Evolutionary conservation across 1,284 basidiomycete species (phyloP).

Genomic region (Takashimella tepidaria): DNA sequence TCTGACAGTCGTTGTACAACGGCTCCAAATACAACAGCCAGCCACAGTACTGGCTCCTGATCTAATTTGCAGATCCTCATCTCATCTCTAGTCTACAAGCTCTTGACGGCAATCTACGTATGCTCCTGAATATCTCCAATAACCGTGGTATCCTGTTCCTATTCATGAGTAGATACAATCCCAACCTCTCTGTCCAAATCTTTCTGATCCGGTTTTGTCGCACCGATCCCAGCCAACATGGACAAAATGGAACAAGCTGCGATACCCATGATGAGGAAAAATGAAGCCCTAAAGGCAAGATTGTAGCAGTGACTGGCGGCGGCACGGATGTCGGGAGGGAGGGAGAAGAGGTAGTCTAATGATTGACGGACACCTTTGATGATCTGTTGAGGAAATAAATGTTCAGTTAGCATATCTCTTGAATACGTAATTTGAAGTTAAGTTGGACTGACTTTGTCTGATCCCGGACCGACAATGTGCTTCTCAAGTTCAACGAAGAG

Average conservation of each 20-base stretch:
- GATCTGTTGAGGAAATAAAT: conserved; percentile 1
- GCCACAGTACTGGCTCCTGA: too few relatives aligned
- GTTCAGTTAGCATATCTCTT: too few relatives aligned
- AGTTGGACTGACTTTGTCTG: not conserved
- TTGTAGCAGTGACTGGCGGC: conserved; percentile 10
- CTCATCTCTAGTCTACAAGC: not conserved
- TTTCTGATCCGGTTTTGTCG: not conserved
- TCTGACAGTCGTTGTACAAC: too few relatives aligned
- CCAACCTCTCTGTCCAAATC: not conserved
- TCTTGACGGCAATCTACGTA: not conserved
- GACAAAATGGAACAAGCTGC: not conserved
- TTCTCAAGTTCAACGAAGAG: conserved; percentile 8
- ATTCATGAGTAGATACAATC: not conserved
- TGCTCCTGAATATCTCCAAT: not conserved
- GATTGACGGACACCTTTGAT: conserved; percentile 18
- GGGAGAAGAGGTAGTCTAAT: conserved; percentile 8
- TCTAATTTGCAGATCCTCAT: too few relatives aligned
- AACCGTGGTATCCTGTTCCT: not conserved
- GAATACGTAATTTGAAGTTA: not conserved
- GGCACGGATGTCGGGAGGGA: conserved; percentile 4
- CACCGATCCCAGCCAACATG: not conserved
- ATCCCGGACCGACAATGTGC: conserved; percentile 6
- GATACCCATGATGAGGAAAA: not conserved
- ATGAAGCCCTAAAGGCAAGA: conserved; percentile 14
- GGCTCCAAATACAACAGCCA: too few relatives aligned